Conservation (phyloP, 1,284 basidiomycete species). For the Leccinum insigne region DNA sequence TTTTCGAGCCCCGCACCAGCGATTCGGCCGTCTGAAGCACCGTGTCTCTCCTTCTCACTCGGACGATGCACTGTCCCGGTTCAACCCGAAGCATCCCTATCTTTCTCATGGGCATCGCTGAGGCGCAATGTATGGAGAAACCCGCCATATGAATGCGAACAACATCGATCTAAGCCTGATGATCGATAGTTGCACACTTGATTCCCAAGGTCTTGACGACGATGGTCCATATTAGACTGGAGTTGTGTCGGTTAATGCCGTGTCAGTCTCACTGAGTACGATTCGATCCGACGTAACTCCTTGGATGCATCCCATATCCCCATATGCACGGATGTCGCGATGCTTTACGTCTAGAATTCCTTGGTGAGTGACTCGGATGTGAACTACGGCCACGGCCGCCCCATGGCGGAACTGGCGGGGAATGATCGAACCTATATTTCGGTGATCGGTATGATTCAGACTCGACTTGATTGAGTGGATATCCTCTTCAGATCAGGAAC, state of each 20-base stretch:
- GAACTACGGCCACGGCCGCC: background rate
- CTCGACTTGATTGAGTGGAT: background rate
- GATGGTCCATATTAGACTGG: background rate
- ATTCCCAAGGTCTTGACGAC: background rate
- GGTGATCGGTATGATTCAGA: background rate
- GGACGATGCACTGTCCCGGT: background rate
- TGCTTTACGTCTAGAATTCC: background rate
- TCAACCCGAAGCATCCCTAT: background rate
- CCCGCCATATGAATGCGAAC: background rate
- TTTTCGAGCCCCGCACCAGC: background rate
- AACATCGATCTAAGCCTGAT: background rate
- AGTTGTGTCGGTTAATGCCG: background rate
- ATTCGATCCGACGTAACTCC: background rate
- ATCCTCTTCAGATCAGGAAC: background rate
- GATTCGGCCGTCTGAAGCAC: background rate
- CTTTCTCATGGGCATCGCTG: background rate
- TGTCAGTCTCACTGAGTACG: background rate
- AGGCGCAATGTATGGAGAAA: background rate
- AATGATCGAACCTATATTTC: background rate
- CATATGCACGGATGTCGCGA: background rate
- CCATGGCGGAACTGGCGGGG: background rate
- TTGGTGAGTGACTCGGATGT: background rate
- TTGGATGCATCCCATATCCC: background rate
- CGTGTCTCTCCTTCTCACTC: background rate
- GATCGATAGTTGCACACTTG: constrained; percentile 2